Evolutionary conservation across 352 stramenopile species (phyloP).

Genomic region (Pythium aquatile): DNA sequence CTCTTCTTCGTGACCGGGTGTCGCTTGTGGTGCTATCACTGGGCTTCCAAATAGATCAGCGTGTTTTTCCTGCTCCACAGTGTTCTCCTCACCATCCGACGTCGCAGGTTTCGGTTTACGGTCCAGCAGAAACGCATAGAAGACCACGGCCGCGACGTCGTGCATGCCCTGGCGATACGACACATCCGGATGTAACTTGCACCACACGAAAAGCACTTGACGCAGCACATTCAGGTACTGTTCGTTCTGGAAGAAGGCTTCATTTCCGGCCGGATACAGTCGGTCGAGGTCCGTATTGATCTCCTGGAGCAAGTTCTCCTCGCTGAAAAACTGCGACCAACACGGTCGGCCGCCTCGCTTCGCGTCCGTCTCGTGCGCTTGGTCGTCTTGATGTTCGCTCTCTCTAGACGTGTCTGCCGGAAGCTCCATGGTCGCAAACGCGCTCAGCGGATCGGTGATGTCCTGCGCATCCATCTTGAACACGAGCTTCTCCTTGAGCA

Average conservation of each 20-base stretch:
- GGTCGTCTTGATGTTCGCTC: not conserved
- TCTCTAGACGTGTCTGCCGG: not conserved
- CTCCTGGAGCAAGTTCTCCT: constrained; percentile 68
- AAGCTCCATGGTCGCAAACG: constrained; percentile 20
- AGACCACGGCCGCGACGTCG: constrained; percentile 73
- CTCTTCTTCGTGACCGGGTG: constrained; percentile 6
- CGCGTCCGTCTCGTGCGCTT: not conserved
- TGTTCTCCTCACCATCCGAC: constrained; percentile 7
- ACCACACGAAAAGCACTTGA: constrained; percentile 84
- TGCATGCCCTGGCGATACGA: constrained; percentile 88
- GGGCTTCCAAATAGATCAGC: constrained; percentile 25
- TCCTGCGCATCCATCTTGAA: constrained; percentile 61
- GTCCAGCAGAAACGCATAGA: constrained; percentile 59
- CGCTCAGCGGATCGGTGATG: constrained; percentile 47
- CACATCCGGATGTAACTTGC: constrained; percentile 71
- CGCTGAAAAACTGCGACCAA: constrained; percentile 69
- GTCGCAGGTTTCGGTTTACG: constrained; percentile 20
- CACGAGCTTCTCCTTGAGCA: constrained; percentile 59
- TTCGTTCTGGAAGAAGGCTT: constrained; percentile 77
- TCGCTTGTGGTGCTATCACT: constrained; percentile 2
- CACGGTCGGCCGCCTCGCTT: constrained; percentile 16
- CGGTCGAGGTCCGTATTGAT: constrained; percentile 84
- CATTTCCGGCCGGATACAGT: constrained; percentile 69
- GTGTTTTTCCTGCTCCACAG: not conserved
- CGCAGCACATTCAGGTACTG: constrained; percentile 58